Evolutionary conservation across 2,329 filamentous ascomycete genomes (phyloP).

Genomic region (Hortaea werneckii): DNA sequence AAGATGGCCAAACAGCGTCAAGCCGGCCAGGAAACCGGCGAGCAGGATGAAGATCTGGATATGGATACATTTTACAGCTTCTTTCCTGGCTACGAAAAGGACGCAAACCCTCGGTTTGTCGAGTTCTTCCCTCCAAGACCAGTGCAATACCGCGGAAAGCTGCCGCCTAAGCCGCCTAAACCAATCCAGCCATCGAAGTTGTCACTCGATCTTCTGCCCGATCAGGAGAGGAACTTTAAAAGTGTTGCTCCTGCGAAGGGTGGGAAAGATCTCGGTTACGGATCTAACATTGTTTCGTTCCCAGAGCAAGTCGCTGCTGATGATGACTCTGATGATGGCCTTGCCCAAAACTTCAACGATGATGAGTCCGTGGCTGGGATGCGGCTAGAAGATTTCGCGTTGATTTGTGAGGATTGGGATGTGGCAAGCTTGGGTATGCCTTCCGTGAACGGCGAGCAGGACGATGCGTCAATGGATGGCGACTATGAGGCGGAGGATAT

Average conservation of each 20-base stretch:
- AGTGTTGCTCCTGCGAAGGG: conserved; percentile 46
- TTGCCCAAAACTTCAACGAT: conserved; percentile 44
- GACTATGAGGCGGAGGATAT: conserved; percentile 28
- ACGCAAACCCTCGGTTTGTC: conserved; percentile 67
- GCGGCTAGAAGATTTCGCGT: conserved; percentile 68
- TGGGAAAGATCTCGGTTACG: conserved; percentile 37
- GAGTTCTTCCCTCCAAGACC: conserved; percentile 73
- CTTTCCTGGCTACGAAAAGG: conserved; percentile 71
- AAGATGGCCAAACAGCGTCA: conserved; percentile 13
- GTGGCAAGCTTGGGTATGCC: conserved; percentile 45
- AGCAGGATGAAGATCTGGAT: conserved; percentile 45
- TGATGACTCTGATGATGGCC: conserved; percentile 39
- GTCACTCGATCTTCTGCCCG: conserved; percentile 71
- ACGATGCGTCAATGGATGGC: conserved; percentile 15
- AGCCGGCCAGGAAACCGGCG: conserved; percentile 16
- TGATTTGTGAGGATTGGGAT: conserved; percentile 82
- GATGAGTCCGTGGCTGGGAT: conserved; percentile 63
- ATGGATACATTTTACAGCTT: conserved; percentile 68
- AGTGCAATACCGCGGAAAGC: conserved; percentile 68
- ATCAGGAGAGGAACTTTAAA: conserved; percentile 78
- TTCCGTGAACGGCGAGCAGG: conserved; percentile 14
- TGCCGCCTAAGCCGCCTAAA: conserved; percentile 68
- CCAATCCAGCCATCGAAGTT: conserved; percentile 78
- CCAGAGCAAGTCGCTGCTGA: conserved; percentile 45
- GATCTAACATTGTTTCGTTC: conserved; percentile 33